Percentiles rank a stretch among this genome's conserved stretches.
phyloP scores from a whole-genome alignment of 352 stramenopile species.

The Pythium volutum region DNA sequence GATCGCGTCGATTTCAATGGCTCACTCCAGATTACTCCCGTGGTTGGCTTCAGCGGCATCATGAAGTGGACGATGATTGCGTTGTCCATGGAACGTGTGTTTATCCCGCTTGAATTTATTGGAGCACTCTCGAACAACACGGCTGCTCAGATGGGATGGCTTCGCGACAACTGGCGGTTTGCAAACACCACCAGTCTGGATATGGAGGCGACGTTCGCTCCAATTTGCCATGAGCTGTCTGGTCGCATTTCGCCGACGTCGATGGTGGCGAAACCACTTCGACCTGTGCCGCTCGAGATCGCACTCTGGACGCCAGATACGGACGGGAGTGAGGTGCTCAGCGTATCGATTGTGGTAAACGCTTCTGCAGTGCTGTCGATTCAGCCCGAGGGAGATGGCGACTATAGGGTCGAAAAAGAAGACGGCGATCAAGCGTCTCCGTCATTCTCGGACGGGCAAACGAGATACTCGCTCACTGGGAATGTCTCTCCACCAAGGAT shows the following conservation, averaged over 20 bases:
- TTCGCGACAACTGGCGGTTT: constrained; percentile 5
- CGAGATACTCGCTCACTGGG: background rate
- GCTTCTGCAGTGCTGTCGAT: constrained; percentile 10
- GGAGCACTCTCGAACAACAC: background rate
- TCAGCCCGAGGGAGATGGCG: background rate
- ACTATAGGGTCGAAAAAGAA: background rate
- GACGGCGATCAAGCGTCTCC: background rate
- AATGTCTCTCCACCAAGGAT: background rate
- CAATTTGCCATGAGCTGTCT: constrained; percentile 12
- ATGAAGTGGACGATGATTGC: constrained; percentile 1
- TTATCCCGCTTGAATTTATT: background rate
- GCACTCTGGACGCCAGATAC: constrained; percentile 9
- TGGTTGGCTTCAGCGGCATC: constrained; percentile 13
- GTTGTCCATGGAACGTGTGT: constrained; percentile 12
- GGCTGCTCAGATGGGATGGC: background rate
- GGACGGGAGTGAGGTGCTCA: constrained; percentile 15
- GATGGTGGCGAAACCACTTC: constrained; percentile 17
- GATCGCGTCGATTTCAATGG: constrained; percentile 5
- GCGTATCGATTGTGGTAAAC: constrained; percentile 8
- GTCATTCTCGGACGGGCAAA: background rate
- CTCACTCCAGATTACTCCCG: constrained; percentile 7
- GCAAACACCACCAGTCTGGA: background rate
- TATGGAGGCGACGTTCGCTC: background rate
- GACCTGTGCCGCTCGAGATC: constrained; percentile 7
- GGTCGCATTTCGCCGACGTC: constrained; percentile 8